Base-by-base conservation (phyloP, 106 monocot genomes). In the Platanthera zijinensis region DNA sequence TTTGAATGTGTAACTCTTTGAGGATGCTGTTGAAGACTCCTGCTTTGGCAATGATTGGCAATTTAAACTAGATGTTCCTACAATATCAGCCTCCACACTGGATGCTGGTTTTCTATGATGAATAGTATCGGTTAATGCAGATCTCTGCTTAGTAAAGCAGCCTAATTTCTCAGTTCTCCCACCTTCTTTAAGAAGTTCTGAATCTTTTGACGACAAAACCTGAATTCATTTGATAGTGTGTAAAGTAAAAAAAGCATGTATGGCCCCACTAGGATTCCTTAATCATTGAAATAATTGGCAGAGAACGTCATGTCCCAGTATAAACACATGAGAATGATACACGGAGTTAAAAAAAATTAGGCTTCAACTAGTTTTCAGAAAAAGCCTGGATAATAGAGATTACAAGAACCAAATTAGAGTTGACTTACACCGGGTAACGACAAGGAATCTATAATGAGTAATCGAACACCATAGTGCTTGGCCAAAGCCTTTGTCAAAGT, bases 361-460 rank as follows among this genome's bases (percentile, higher is more conserved):
- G 28, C 25, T 7, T 25, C 7, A 64, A 64, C 6, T 18, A 32
- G 32, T 30, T 30, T 70, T 70, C n/a, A 70, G 8, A 15, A 70
- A n/a, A 70, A 39, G 9, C 11, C 32, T 32, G 39, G 5, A 67
- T 3, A 13, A 67, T 61, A 11, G 21, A 66, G 10, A 70, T 48
- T 48, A 48, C 13, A 70, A 72, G 72, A 2, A 5, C 30, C 10
- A 14, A 50, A 21, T 72, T 46, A 51, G 46, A 50, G 47, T 46
- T 73, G 77, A 79, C 89, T 86, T 91, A 94, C 99, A 83, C 90
- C 88, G 39, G 88, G 87, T 49, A 94, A 76, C 6, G 83, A 51
- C 18, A 90, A 83, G 78, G 87, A 85, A 73, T 99, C 99, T 71
- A 94, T 51, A 74, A 92, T 82, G 9, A 99, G 91, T 69, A 99